phyloP scores from a whole-genome alignment of 2,329 filamentous ascomycete species.

The Colletotrichum gloeosporioides region DNA sequence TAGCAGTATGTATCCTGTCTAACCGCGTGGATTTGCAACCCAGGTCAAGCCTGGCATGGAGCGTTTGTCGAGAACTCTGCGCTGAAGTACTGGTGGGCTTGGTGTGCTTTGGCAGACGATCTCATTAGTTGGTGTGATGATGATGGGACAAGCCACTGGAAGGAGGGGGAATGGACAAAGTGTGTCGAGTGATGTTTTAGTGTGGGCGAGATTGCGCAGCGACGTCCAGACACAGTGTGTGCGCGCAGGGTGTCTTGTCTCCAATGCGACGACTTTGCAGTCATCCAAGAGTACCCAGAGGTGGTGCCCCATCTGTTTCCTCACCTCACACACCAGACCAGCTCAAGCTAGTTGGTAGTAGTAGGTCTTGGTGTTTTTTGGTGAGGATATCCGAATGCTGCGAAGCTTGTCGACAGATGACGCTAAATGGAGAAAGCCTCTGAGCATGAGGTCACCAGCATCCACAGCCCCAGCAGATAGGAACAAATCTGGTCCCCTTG shows the following conservation, averaged over 20 bases:
- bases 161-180: constrained; percentile 18
- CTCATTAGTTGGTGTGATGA: not conserved
- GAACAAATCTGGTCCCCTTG: not conserved
- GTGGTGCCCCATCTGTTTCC: not conserved
- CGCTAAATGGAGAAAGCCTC: not conserved
- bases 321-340: not conserved
- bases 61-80: constrained; percentile 10
- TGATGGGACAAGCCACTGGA: constrained; percentile 18
- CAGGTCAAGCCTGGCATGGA: constrained; percentile 8
- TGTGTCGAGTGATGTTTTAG: constrained; percentile 21
- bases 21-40: constrained; percentile 11
- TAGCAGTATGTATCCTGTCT: not conserved
- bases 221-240: constrained; percentile 9
- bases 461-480: constrained; percentile 4
- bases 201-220: constrained; percentile 16
- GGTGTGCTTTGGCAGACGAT: constrained; percentile 3
- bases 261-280: not conserved
- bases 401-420: not conserved
- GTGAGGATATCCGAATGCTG: not conserved
- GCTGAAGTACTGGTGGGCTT: not conserved
- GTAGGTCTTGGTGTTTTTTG: not conserved
- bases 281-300: not conserved
- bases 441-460: not conserved
- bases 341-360: not conserved
- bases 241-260: not conserved